Percentiles rank a stretch among this genome's conserved stretches.
These are phyloP conservation scores for Leishmania martiniquensis DNA, from an alignment of 208 protist species.

Conservation along the genomic window DNA sequence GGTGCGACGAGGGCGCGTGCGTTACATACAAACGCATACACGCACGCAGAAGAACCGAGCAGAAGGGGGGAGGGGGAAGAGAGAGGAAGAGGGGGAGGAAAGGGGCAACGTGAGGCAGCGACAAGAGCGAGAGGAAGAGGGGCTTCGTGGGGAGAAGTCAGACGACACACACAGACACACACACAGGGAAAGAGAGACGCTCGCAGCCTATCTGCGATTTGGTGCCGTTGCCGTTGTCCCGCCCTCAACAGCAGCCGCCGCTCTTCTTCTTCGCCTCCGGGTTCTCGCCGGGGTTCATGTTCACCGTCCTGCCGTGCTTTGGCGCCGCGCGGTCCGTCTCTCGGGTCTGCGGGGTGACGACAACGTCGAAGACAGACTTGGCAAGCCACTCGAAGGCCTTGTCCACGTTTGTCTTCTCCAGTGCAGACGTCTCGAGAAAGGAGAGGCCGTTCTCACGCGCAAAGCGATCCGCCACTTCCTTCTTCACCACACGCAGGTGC, in stretches of 20 bases:
- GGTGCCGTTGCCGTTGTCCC: constrained; percentile 12
- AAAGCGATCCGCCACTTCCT: constrained; percentile 96
- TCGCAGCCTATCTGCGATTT: constrained; percentile 27
- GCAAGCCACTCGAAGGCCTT: constrained; percentile 98
- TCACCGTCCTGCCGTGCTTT: constrained; percentile 34
- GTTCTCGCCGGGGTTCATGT: constrained; percentile 39
- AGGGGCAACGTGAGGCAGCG: too few relatives aligned
- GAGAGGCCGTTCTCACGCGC: constrained; percentile 95
- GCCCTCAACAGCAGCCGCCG: constrained; percentile 51
- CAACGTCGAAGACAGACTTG: constrained; percentile 92
- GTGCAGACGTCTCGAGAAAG: constrained; percentile 99
- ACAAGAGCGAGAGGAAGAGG: not conserved
- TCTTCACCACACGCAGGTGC: constrained; percentile 92
- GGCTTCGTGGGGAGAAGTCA: too few relatives aligned
- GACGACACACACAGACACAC: not conserved
- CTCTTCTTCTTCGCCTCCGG: constrained; percentile 38
- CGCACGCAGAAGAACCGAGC: not conserved
- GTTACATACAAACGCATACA: too few relatives aligned
- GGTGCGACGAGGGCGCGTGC: too few relatives aligned
- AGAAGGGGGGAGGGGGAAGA: too few relatives aligned
- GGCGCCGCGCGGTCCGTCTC: constrained; percentile 26
- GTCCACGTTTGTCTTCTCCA: constrained; percentile 99
- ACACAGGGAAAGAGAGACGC: not conserved
- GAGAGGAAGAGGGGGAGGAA: too few relatives aligned
- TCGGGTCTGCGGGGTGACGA: constrained; percentile 65